These are phyloP conservation scores for Apiospora marii DNA, from an alignment of 2,329 filamentous ascomycete genomes.

Conservation along the genomic window DNA sequence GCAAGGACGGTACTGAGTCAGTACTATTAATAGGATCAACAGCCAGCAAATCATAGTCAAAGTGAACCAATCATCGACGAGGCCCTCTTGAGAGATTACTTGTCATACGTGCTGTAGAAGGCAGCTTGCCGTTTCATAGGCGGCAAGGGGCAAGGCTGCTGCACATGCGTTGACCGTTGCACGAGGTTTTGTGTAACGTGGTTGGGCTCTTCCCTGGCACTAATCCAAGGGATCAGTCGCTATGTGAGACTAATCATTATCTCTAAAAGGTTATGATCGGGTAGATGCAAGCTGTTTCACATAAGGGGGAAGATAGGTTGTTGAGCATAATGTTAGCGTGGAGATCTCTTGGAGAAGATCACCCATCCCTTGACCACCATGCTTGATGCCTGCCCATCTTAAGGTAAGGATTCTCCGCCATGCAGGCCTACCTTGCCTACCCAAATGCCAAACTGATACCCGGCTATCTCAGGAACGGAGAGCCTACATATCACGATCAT, in stretches of 20 bases:
- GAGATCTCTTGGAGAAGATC: neutral
- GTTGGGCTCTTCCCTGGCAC: neutral
- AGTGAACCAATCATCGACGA: neutral
- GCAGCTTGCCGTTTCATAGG: constrained; percentile 8
- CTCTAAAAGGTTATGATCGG: neutral
- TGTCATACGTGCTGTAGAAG: neutral
- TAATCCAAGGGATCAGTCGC: constrained; percentile 5
- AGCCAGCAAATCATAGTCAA: neutral
- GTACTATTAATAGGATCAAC: neutral
- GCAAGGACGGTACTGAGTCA: neutral
- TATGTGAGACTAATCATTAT: neutral
- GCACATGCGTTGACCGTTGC: constrained; percentile 9
- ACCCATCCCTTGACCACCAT: neutral
- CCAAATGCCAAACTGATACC: neutral
- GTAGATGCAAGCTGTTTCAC: constrained; percentile 10
- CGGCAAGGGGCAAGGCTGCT: neutral
- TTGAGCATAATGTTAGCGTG: neutral
- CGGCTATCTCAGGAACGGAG: neutral
- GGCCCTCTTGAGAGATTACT: neutral
- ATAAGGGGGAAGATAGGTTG: neutral
- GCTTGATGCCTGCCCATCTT: neutral
- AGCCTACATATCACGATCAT: neutral
- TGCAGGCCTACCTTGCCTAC: neutral
- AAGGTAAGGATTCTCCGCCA: neutral
- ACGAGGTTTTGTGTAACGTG: neutral